These are phyloP conservation scores for Hypomontagnella submonticulosa DNA, from an alignment of 495 filamentous ascomycete genomes.

Conservation along the genomic window DNA sequence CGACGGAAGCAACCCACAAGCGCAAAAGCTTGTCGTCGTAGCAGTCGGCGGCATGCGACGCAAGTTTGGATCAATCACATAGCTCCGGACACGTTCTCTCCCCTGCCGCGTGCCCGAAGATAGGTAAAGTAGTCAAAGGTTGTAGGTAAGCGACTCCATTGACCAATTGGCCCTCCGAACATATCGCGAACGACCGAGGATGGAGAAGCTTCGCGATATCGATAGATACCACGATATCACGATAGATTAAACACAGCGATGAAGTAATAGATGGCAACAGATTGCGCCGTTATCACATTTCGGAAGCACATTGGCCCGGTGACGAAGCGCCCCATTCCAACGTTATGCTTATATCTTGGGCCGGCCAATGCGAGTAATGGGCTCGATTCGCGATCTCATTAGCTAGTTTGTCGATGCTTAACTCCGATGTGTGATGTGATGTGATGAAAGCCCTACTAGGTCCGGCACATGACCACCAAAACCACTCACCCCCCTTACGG, in stretches of 20 bases:
- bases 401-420: conserved; percentile 19
- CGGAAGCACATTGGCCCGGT: conserved; percentile 33
- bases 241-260: conserved; percentile 26
- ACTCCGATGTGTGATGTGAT: conserved; percentile 40
- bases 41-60: conserved; percentile 42
- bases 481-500: conserved; percentile 26
- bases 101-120: conserved; percentile 17
- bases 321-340: conserved; percentile 20
- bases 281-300: conserved; percentile 37
- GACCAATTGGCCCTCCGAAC: conserved; percentile 23
- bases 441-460: conserved; percentile 25
- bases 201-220: conserved; percentile 15
- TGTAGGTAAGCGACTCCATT: conserved; percentile 17
- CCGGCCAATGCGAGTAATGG: conserved; percentile 29
- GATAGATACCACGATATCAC: conserved; percentile 17
- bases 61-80: conserved; percentile 31
- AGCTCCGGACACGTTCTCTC: conserved; percentile 23
- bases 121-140: conserved; percentile 16
- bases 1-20: conserved; percentile 5
- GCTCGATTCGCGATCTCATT: conserved; percentile 25
- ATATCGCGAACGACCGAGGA: conserved; percentile 9
- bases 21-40: conserved; percentile 22
- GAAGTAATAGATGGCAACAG: conserved; percentile 39
- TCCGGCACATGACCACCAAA: conserved; percentile 35
- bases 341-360: conserved; percentile 26